Conservation (phyloP, 2,329 filamentous ascomycete species). For the Drechslerella coelobrocha region DNA sequence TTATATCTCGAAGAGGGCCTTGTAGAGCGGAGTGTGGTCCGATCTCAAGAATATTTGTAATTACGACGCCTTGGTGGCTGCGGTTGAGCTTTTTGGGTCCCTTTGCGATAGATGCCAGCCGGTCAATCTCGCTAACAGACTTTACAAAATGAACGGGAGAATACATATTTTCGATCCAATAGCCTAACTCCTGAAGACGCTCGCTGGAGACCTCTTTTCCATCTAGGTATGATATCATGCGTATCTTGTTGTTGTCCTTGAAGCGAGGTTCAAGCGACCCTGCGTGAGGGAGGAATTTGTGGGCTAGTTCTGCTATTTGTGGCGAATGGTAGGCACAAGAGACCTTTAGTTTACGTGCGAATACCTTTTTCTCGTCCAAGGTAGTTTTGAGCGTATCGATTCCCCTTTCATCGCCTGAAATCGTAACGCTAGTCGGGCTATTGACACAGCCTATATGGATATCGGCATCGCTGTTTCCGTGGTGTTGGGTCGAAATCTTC, state of each 20-base stretch:
- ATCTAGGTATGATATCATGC: slow-evolving; percentile 35
- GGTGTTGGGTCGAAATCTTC: no score
- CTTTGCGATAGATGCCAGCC: slow-evolving; percentile 8
- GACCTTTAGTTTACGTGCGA: slow-evolving; percentile 58
- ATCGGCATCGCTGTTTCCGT: slow-evolving; percentile 20
- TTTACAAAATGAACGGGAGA: slow-evolving; percentile 23
- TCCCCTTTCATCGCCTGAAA: slow-evolving; percentile 54
- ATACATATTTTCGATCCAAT: slow-evolving; percentile 35
- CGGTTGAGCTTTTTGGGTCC: slow-evolving; percentile 18
- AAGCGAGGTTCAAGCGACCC: slow-evolving; percentile 13
- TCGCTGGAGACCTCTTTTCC: slow-evolving; percentile 24
- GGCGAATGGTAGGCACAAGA: slow-evolving; percentile 61
- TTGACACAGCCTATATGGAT: slow-evolving; percentile 52
- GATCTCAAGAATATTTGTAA: slow-evolving; percentile 31
- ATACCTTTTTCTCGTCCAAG: slow-evolving; percentile 18
- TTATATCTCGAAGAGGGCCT: slow-evolving; percentile 27
- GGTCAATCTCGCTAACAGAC: slow-evolving; percentile 17
- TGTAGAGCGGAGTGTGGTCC: slow-evolving; percentile 23
- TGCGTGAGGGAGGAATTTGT: slow-evolving; percentile 55
- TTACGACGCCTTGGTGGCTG: slow-evolving; percentile 8
- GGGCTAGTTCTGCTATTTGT: slow-evolving; percentile 58
- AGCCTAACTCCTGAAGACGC: slow-evolving; percentile 18
- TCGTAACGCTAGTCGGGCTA: slow-evolving; percentile 56
- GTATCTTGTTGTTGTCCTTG: slow-evolving; percentile 7
- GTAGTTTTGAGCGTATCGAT: slow-evolving; percentile 53